Base-by-base conservation (phyloP, 2,329 filamentous ascomycete species). In the Exutisphaerella laricina region DNA sequence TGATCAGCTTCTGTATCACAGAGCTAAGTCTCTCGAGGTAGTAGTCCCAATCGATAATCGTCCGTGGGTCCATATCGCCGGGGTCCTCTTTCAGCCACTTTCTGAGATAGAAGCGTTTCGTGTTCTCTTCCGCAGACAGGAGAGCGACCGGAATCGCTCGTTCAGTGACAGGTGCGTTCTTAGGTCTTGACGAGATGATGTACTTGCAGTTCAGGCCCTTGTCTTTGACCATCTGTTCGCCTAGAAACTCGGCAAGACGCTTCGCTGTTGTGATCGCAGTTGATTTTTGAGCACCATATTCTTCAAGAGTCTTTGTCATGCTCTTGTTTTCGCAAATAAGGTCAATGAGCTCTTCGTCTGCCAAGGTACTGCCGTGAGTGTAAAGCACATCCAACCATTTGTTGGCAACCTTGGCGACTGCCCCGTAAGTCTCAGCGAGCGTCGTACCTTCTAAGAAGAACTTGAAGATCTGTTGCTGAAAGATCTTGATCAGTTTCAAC, bases 131-230 rank as follows among this genome's bases (percentile, higher is more conserved):
- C 0, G 92, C 88, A 0, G 92, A 96, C 66, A 98, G 97, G 49
- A 99, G 98, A 14, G 92, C 88, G 4, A 98, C 88, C 0, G 92
- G 92, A 46, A 98, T 79, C 16, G 92, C 92, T 57, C 92, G 78
- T 54, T 98, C 94, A 0, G 92, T 98, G 48, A 98, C 89, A 1
- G 92, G 90, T 0, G 90, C 87, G 59, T 86, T 86, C 59, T 82
- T 85, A 3, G 92, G 92, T 50, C 78, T 80, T 10, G 88, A 78
- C 39, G 89, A 95, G 59, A 99, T 96, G 63, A 99, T 96, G 66
- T 97, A 99, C 68, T 97, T 97, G 81, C 92, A 99, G 70, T 98
- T 98, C 56, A 99, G 67, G 3, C 92, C 92, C 66, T 97, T 98
- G 68, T 99, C 94, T 62, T 98, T 98, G 58, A 96, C 82, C 94